Evolutionary conservation across 768 basidiomycete genomes (phyloP).

Genomic region (Naganishia friedmannii): DNA sequence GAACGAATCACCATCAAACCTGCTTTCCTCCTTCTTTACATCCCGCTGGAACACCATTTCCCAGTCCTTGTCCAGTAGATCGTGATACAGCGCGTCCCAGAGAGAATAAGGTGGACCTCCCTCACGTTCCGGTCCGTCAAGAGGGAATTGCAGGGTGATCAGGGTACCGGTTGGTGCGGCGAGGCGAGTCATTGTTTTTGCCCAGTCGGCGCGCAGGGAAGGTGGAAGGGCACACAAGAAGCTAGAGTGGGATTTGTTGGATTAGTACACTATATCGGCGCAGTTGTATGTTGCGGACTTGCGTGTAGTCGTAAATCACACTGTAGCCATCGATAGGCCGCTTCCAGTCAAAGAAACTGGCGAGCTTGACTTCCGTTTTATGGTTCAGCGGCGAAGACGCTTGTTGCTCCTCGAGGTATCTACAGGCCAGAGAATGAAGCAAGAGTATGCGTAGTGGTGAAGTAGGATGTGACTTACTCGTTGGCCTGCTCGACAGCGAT

Average conservation of each 20-base stretch:
- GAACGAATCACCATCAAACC: conserved; percentile 10
- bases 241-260: conserved; percentile 28
- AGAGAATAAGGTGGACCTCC: conserved; percentile 41
- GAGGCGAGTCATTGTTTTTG: conserved; percentile 32
- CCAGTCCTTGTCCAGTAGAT: conserved; percentile 43
- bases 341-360: conserved; percentile 39
- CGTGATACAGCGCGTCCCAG: conserved; percentile 38
- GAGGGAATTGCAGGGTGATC: conserved; percentile 48
- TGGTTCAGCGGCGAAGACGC: conserved; percentile 11
- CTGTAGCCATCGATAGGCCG: conserved; percentile 34
- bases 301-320: conserved; percentile 48
- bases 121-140: conserved; percentile 29
- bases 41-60: conserved; percentile 34
- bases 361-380: conserved; percentile 30
- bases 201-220: conserved; percentile 34
- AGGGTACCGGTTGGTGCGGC: conserved; percentile 26
- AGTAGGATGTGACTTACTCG: conserved; percentile 29
- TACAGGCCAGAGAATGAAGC: conserved; percentile 12
- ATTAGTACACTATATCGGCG: not conserved
- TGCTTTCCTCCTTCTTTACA: conserved; percentile 29
- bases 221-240: conserved; percentile 48
- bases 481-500: conserved; percentile 40
- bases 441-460: not conserved
- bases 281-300: conserved; percentile 16
- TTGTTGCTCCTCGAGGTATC: conserved; percentile 35